Conservation (phyloP, 805 yeast species). For the Saccharomycopsis sp. region DNA sequence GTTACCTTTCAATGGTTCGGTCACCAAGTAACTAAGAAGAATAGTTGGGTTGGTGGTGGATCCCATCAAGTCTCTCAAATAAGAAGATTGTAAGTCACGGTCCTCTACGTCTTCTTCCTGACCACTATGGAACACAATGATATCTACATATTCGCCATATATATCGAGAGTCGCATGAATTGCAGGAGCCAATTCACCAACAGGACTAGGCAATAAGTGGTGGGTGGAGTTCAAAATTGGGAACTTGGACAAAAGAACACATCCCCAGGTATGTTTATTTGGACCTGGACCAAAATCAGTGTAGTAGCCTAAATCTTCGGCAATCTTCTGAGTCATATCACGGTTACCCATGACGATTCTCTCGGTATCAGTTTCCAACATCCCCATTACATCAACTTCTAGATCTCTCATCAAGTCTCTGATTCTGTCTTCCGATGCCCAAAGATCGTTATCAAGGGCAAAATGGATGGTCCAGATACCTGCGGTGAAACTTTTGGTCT, state of each 20-base stretch:
- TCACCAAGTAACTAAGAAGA: constrained; percentile 83
- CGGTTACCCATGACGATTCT: constrained; percentile 92
- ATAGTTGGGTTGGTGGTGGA: constrained; percentile 76
- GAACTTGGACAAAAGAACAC: constrained; percentile 85
- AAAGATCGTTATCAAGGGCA: constrained; percentile 95
- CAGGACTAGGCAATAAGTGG: constrained; percentile 91
- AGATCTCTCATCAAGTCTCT: constrained; percentile 73
- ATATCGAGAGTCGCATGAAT: constrained; percentile 93
- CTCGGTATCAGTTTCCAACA: constrained; percentile 90
- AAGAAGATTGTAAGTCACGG: constrained; percentile 77
- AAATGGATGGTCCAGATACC: constrained; percentile 99
- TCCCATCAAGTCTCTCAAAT: constrained; percentile 74
- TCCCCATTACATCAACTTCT: constrained; percentile 85
- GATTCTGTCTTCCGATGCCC: constrained; percentile 95
- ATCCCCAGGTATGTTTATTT: constrained; percentile 97
- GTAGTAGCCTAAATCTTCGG: constrained; percentile 91
- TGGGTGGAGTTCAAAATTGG: constrained; percentile 89
- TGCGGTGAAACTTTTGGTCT: constrained; percentile 70
- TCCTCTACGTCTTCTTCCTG: constrained; percentile 97
- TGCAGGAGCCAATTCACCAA: constrained; percentile 97
- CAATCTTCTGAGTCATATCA: constrained; percentile 84
- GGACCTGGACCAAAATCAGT: constrained; percentile 98
- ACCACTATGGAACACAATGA: constrained; percentile 95
- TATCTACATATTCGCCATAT: constrained; percentile 81
- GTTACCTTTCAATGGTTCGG: constrained; percentile 81